Conservation (phyloP, 2,329 filamentous ascomycete genomes). For the Cladophialophora immunda region DNA sequence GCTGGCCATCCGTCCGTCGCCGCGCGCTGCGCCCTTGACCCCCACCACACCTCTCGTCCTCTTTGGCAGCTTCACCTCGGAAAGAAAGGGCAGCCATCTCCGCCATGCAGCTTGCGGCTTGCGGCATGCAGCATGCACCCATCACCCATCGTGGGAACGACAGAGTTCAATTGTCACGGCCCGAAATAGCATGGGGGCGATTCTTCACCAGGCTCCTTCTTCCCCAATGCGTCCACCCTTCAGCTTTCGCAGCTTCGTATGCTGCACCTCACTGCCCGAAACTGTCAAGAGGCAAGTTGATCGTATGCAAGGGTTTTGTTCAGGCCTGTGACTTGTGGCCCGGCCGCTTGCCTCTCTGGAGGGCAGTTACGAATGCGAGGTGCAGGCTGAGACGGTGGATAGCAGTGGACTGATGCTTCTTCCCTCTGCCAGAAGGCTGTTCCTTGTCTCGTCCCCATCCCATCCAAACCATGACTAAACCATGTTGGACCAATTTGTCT, state of each 20-base stretch:
- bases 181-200: constrained; percentile 19
- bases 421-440: not conserved
- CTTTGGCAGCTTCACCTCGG: constrained; percentile 18
- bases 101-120: constrained; percentile 1
- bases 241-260: constrained; percentile 17
- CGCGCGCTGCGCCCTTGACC: constrained; percentile 1
- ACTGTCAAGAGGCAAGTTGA: constrained; percentile 7
- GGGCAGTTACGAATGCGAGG: constrained; percentile 4
- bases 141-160: constrained; percentile 9
- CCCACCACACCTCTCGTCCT: constrained; percentile 12
- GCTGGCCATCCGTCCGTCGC: not conserved
- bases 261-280: constrained; percentile 13
- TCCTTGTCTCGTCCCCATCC: not conserved
- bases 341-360: not conserved
- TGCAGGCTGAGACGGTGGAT: not conserved
- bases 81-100: constrained; percentile 2
- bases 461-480: constrained; percentile 4
- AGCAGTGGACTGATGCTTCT: not conserved
- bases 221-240: constrained; percentile 13
- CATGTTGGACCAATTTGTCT: not conserved
- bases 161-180: constrained; percentile 4
- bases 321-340: not conserved
- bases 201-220: constrained; percentile 11
- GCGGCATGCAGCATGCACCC: constrained; percentile 5
- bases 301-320: constrained; percentile 3